Percentiles rank a stretch among this genome's conserved stretches.
Conservation (phyloP, 2,329 filamentous ascomycete genomes). For the Clonostachys rhizophaga region DNA sequence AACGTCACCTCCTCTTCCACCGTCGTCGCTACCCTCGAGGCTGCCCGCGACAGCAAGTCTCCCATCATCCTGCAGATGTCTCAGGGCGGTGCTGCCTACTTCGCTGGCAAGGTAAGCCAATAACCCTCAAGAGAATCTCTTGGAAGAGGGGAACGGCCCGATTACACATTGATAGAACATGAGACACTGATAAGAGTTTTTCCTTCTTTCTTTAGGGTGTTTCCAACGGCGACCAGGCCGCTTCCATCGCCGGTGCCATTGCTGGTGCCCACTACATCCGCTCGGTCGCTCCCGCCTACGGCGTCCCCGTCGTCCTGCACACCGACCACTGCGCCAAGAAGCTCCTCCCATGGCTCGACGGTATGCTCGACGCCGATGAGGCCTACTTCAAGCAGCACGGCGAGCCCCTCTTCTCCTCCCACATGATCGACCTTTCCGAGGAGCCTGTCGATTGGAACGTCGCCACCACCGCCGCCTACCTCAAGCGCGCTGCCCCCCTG, state of each 20-base stretch:
- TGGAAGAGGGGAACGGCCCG: no score
- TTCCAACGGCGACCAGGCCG: conserved; percentile 74
- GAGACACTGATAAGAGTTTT: neutral
- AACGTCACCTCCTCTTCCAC: conserved; percentile 91
- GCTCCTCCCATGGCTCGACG: conserved; percentile 95
- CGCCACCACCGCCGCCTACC: conserved; percentile 84
- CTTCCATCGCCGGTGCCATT: conserved; percentile 82
- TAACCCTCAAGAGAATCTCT: neutral
- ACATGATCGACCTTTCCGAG: conserved; percentile 99
- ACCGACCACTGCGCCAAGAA: conserved; percentile 99
- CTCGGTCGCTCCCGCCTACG: conserved; percentile 79
- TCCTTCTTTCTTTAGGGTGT: conserved; percentile 51
- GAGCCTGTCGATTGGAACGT: conserved; percentile 90
- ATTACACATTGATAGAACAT: neutral
- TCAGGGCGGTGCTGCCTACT: conserved; percentile 91
- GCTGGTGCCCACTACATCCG: conserved; percentile 94
- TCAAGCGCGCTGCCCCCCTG: conserved; percentile 91
- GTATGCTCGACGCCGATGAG: conserved; percentile 93
- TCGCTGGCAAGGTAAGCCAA: conserved; percentile 74
- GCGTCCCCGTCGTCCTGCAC: conserved; percentile 87
- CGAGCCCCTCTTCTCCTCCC: conserved; percentile 89
- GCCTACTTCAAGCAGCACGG: conserved; percentile 88
- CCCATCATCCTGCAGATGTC: conserved; percentile 92
- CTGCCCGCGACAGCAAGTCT: conserved; percentile 84
- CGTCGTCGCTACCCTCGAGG: conserved; percentile 80